Conservation (phyloP, 2,329 filamentous ascomycete species). For the Cladosporium sphaerospermum region DNA sequence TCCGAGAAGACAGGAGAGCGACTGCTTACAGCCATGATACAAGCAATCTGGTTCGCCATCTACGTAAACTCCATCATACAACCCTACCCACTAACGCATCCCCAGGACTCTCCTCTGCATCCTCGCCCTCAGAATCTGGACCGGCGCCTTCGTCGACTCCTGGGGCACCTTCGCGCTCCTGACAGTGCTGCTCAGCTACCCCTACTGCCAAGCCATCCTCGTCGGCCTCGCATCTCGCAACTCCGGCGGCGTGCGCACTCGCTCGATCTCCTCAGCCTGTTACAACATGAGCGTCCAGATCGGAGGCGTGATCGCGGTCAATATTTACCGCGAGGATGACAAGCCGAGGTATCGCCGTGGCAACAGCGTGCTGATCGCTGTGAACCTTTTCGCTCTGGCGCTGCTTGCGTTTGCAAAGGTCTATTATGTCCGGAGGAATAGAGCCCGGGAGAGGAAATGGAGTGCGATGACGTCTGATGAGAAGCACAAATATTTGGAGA, state of each 20-base stretch:
- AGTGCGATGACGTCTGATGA: constrained; percentile 33
- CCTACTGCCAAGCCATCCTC: constrained; percentile 40
- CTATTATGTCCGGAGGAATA: constrained; percentile 31
- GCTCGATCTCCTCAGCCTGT: constrained; percentile 37
- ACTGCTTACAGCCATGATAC: constrained; percentile 40
- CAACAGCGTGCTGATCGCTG: constrained; percentile 48
- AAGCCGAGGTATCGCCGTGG: constrained; percentile 50
- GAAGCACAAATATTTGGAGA: constrained; percentile 29
- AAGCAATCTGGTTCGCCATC: constrained; percentile 35
- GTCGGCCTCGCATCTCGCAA: constrained; percentile 39
- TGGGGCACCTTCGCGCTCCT: constrained; percentile 36
- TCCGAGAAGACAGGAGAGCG: constrained; percentile 47
- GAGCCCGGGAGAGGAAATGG: constrained; percentile 29
- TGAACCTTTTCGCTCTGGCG: constrained; percentile 45
- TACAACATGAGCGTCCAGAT: constrained; percentile 39
- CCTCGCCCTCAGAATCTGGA: constrained; percentile 32
- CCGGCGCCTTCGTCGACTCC: constrained; percentile 22
- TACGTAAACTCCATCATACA: neutral
- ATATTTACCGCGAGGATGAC: constrained; percentile 50
- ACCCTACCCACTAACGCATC: constrained; percentile 26
- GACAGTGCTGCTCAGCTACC: constrained; percentile 37
- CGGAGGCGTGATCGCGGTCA: constrained; percentile 40
- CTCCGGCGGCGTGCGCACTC: constrained; percentile 37
- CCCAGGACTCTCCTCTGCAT: constrained; percentile 33
- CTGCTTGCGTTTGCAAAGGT: constrained; percentile 31